A percentile compares a stretch with the other conserved stretches of the same genome.
Conservation (phyloP, 495 filamentous ascomycete genomes). For the Penicillium nucicola region DNA sequence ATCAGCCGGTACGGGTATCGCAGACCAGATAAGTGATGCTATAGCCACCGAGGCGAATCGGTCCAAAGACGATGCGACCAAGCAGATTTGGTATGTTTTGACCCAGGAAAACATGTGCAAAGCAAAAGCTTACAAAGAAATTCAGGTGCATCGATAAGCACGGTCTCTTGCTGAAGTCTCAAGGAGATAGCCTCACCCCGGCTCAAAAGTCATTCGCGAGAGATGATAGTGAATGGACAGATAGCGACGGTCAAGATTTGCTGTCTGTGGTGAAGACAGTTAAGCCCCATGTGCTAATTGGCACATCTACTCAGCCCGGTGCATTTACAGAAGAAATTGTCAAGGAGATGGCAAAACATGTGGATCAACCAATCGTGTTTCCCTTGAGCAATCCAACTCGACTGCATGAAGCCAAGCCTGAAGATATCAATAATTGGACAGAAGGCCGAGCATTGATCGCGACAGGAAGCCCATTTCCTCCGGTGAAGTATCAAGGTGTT, state of each 20-base stretch:
- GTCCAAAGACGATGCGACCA: constrained; percentile 66
- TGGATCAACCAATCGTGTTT: constrained; percentile 75
- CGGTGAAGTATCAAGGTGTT: constrained; percentile 64
- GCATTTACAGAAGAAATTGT: constrained; percentile 75
- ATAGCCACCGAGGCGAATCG: constrained; percentile 66
- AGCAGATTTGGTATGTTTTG: constrained; percentile 70
- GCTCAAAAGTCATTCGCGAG: constrained; percentile 68
- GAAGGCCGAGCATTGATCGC: constrained; percentile 74
- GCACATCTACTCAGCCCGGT: constrained; percentile 76
- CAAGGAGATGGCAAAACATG: constrained; percentile 74
- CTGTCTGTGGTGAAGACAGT: constrained; percentile 65
- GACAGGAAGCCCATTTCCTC: constrained; percentile 79
- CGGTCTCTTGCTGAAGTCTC: constrained; percentile 68
- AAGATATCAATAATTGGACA: constrained; percentile 76
- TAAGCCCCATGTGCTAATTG: constrained; percentile 78
- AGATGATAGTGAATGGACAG: constrained; percentile 61
- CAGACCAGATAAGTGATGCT: constrained; percentile 77
- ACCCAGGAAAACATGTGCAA: neutral
- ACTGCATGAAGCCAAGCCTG: constrained; percentile 84
- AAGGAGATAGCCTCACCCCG: constrained; percentile 53
- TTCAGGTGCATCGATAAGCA: constrained; percentile 80
- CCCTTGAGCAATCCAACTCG: constrained; percentile 89
- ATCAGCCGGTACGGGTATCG: constrained; percentile 85
- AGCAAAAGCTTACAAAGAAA: neutral
- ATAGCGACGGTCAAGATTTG: constrained; percentile 53